Base-by-base conservation (phyloP, 495 filamentous ascomycete genomes). In the Trichoderma gamsii region DNA sequence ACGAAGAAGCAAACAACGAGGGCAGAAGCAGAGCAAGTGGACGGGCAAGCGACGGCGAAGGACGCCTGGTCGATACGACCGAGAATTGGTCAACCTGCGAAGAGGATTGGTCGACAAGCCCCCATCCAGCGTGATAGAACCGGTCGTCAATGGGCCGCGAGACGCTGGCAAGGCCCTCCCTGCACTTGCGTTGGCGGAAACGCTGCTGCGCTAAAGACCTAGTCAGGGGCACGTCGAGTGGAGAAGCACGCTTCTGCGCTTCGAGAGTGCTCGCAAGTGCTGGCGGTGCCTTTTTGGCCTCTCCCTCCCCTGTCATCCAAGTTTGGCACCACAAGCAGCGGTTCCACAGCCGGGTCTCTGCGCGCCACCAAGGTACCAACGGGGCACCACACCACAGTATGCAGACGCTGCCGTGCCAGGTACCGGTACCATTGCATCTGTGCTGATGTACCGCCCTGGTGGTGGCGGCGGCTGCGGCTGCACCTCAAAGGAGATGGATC, bases 401-500 rank as follows among this genome's bases (percentile, higher is more conserved):
- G 49, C 49, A 52, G 49, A 32, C 29, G 56, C 27, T 9, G 56
- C 23, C 4, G 16, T 32, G 56, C 27, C 44, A 32, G 4, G 56
- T 61, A 61, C 56, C 56, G 56, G 56, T 61, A 61, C 56, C 27
- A 13, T 9, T 21, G 25, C 56, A 52, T 23, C 16, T 25, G 21
- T 21, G 51, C 56, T 61, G 25, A 32, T 61, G 56, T 61, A 32
- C 56, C 27, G 56, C 51, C 51, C 21, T 59, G 51, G n/a, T 27
- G 56, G 56, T 61, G 56, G 56, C 56, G 56, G 56, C 56, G 56
- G 56, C 56, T 29, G 56, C 56, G 56, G 56, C 23, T 61, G 56
- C 56, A 32, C 56, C 56, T 61, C 56, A 61, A 61, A 61, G 56
- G 56, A 61, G 56, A 61, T 61, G 56, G 56, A 32, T 61, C 56